A percentile compares a stretch with the other conserved stretches of the same genome.
Evolutionary conservation across 2,329 filamentous ascomycete genomes (phyloP).

Genomic region (Botrytis byssoidea): DNA sequence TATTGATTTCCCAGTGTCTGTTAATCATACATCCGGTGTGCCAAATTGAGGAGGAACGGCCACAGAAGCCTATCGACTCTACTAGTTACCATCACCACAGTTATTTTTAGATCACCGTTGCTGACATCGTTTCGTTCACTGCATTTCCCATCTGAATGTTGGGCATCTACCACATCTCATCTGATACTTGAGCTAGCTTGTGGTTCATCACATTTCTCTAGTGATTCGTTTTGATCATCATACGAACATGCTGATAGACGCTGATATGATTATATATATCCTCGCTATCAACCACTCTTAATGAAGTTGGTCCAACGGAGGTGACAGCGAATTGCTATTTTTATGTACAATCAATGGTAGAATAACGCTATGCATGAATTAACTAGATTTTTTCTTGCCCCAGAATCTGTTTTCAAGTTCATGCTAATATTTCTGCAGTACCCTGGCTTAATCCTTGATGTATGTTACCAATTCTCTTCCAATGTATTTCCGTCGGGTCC

Average conservation of each 20-base stretch:
- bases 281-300: neutral
- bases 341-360: neutral
- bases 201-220: neutral
- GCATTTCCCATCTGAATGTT: neutral
- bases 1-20: neutral
- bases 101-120: neutral
- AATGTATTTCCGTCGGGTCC: neutral
- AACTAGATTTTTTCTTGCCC: neutral
- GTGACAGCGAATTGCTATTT: neutral
- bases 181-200: neutral
- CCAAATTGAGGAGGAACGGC: neutral
- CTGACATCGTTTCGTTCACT: neutral
- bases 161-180: neutral
- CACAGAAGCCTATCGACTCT: neutral
- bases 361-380: neutral
- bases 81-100: neutral
- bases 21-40: neutral
- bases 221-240: neutral
- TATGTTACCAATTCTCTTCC: neutral
- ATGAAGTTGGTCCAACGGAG: neutral
- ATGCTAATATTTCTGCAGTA: neutral
- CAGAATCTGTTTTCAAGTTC: neutral
- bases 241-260: neutral
- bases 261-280: neutral
- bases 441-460: neutral